Evolutionary conservation across 169 alveolate genomes (phyloP), one percentile per base, ranked within the genome.

Genomic region (Theileria equi): DNA sequence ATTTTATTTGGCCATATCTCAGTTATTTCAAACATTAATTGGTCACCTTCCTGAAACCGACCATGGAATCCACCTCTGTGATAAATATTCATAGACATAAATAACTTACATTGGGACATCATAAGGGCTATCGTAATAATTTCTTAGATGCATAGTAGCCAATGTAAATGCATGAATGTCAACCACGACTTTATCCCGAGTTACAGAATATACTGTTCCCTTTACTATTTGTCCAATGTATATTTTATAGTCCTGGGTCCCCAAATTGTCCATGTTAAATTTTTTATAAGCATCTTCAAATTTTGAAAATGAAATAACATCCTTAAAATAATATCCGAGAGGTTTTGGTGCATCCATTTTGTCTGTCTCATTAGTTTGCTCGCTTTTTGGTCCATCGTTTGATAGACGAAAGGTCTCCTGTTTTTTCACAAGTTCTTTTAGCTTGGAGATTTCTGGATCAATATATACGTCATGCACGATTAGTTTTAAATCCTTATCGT

Each of bases 201-300:
- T 29, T 25, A 77, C 81, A 17, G 23, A 48, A 47, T 41, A 45
- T 16, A 77, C 68, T 8, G 47, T 66, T n/a, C 86, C 86, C 44
- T 67, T 65, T 21, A 77, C 66, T 36, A 66, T 23, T 55, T 68
- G 80, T 6, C 86, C 86, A 6, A 43, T 52, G 1, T 58, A 31
- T 21, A 77, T 49, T 2, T 61, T 43, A 44, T 55, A 77, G 31
- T 66, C 86, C 60, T 57, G 44, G 7, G 53, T 66, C 1, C 86
- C 86, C 23, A 77, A 77, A 32, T 35, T 25, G n/a, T 77, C 78
- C 73, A 66, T 7, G 40, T 77, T 77, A 45, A 66, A 67, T 52
- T 44, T 41, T 26, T 65, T 53, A 35, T 34, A 67, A 5, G 36
- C 86, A 47, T 77, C 70, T 19, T 77, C 86, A 43, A 77, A 77